Evolutionary conservation across 2,329 filamentous ascomycete species (phyloP), one percentile per base, ranked within the genome.

Genomic region (Xylaria sp.): DNA sequence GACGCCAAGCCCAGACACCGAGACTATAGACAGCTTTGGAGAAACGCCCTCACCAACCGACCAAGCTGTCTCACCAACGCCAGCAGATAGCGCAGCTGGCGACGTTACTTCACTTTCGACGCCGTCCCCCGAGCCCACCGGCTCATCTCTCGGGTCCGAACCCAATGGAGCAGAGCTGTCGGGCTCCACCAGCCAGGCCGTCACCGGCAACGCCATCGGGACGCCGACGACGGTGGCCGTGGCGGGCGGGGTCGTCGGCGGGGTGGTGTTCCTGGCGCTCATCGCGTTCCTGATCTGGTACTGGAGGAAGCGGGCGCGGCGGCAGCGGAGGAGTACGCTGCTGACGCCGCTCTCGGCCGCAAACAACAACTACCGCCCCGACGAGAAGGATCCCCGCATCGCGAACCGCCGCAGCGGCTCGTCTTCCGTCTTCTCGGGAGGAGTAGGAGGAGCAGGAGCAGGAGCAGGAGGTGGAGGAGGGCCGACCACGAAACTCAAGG

Each of bases 241-340:
- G 40, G 78, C 78, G 1, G 81, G 78, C 8, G 77, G 80, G 38
- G 76, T 82, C 2, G 67, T 82, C 4, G 82, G 81, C 22, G 76
- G 76, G 3, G 64, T 81, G 1, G 74, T 77, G 0, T 69, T 74
- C n/a, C 58, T 79, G 34, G 73, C 74, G 2, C 53, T 84, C 16
- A 61, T 82, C 19, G 74, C 71, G 0, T 74, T 84, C 39, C 56
- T 82, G 2, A 60, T 82, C 8, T 85, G 80, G 80, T 73, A 80
- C 57, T 76, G 75, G 73, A 71, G 75, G 44, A 78, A 78, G 57
- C 73, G 74, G 40, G 57, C 67, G 47, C 61, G 72, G 42, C 71
- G 72, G 60, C 75, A 72, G 62, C 74, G 77, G 37, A 74, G 76
- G 51, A 80, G 74, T 66, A 79, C 77, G 0, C 70, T 81, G 2